phyloP scores from a whole-genome alignment of 495 filamentous ascomycete species.

The Lasiosphaeria miniovina region DNA sequence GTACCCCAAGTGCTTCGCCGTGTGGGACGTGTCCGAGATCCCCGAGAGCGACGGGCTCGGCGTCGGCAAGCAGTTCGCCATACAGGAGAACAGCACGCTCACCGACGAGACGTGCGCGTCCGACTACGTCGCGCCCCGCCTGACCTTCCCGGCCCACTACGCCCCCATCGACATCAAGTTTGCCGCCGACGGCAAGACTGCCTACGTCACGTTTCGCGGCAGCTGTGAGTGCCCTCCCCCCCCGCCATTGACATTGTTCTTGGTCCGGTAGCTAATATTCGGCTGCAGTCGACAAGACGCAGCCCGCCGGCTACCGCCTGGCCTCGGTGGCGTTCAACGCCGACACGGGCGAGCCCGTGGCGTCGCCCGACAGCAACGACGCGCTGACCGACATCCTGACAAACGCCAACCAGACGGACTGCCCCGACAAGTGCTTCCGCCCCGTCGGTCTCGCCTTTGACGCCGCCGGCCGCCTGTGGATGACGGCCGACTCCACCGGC shows the following conservation, averaged over 20 bases:
- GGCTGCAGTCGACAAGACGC: conserved; percentile 35
- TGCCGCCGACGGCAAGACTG: conserved; percentile 30
- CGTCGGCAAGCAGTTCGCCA: conserved; percentile 50
- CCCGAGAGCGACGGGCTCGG: conserved; percentile 44
- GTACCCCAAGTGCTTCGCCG: conserved; percentile 61
- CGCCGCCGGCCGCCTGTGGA: conserved; percentile 40
- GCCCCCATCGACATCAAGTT: conserved; percentile 57
- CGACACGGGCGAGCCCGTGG: conserved; percentile 38
- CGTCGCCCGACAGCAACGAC: conserved; percentile 30
- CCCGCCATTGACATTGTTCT: background rate
- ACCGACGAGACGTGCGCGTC: conserved; percentile 46
- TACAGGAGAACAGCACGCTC: conserved; percentile 37
- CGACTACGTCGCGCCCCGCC: conserved; percentile 38
- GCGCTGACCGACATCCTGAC: conserved; percentile 44
- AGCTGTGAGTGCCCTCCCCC: conserved; percentile 38
- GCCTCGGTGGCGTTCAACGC: conserved; percentile 37
- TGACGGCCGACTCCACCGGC: conserved; percentile 49
- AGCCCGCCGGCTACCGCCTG: conserved; percentile 51
- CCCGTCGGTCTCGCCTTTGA: conserved; percentile 51
- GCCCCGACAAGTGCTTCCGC: conserved; percentile 49
- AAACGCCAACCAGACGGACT: conserved; percentile 41
- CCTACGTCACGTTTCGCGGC: conserved; percentile 54
- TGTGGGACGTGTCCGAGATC: conserved; percentile 55
- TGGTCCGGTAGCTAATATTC: background rate
- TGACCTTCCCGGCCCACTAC: conserved; percentile 53